Evolutionary conservation across 2,329 filamentous ascomycete genomes (phyloP), one percentile per base, ranked within the genome.

Genomic region (Coniochaeta ligniaria): DNA sequence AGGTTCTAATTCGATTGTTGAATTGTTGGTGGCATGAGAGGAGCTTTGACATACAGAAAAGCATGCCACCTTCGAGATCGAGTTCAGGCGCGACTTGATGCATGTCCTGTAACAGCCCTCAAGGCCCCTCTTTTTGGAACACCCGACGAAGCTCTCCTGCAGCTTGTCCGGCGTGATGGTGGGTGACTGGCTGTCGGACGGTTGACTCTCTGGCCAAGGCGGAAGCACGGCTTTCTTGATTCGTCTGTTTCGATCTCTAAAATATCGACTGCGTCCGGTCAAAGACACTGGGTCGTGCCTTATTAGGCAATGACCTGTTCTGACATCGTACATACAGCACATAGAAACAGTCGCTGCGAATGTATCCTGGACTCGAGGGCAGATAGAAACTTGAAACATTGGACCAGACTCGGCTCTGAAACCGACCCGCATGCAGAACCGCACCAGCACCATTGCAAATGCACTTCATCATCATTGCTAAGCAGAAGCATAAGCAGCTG

Each of bases 101-200:
- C 74, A 75, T 59, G 69, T 69, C 68, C 70, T 74, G 72, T 74
- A 71, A 72, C 72, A 72, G 62, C n/a, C n/a, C n/a, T n/a, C n/a
- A n/a, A n/a, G 61, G 62, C 57, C 59, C 61, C 62, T 58, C 57
- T 64, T 52, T 52, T 65, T 73, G 67, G 68, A 72, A 72, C 67
- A 68, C 60, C 65, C 66, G 66, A 67, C 65, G 68, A 73, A 71
- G 62, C 47, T 60, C 60, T 61, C 50, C 57, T 61, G 63, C 43
- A 60, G 47, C 22, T 31, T 14, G 2, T 52, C 14, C 43, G 22
- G 11, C 43, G 43, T 47, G 43, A 47, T 47, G 20, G 43, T 47
- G 43, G 43, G 43, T 47, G 43, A 41, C 43, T 22, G 20, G 43
- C 20, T 47, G 8, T 2, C 12, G 43, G 43, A 47, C 43, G n/a